Percentiles rank a stretch among this genome's conserved stretches.
Conservation (phyloP, 768 basidiomycete species). For the Mycena amicta region DNA sequence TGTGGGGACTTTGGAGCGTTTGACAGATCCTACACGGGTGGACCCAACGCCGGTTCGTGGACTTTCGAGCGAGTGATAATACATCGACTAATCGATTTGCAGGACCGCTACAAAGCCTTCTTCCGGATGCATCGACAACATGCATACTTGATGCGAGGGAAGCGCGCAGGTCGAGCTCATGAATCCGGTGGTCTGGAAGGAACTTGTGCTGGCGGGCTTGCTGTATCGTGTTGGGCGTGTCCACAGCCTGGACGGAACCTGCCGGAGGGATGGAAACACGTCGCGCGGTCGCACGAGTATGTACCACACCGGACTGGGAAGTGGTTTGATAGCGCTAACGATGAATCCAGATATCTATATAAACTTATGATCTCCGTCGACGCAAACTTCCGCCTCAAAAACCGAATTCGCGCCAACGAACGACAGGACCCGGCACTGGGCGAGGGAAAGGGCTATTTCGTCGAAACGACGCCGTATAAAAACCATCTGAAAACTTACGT, state of each 20-base stretch:
- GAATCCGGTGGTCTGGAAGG: background rate
- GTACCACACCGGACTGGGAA: background rate
- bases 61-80: too few species aligned
- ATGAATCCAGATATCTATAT: slow-evolving; percentile 4
- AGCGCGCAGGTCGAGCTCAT: slow-evolving; percentile 3
- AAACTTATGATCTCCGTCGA: slow-evolving; percentile 10
- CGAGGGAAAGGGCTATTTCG: background rate
- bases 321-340: background rate
- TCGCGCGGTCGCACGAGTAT: background rate
- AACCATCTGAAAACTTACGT: background rate
- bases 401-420: background rate
- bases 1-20: background rate
- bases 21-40: background rate
- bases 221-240: slow-evolving; percentile 12
- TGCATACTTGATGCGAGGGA: background rate
- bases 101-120: slow-evolving; percentile 9
- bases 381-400: slow-evolving; percentile 5
- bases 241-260: slow-evolving; percentile 5
- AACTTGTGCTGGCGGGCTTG: background rate
- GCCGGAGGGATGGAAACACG: slow-evolving; percentile 4
- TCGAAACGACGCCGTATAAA: background rate
- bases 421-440: background rate
- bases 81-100: background rate
- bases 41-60: background rate
- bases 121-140: slow-evolving; percentile 6